These are phyloP conservation scores for Coemansia sp. DNA, from an alignment of 192 early-diverging fungal species.

Conservation along the genomic window DNA sequence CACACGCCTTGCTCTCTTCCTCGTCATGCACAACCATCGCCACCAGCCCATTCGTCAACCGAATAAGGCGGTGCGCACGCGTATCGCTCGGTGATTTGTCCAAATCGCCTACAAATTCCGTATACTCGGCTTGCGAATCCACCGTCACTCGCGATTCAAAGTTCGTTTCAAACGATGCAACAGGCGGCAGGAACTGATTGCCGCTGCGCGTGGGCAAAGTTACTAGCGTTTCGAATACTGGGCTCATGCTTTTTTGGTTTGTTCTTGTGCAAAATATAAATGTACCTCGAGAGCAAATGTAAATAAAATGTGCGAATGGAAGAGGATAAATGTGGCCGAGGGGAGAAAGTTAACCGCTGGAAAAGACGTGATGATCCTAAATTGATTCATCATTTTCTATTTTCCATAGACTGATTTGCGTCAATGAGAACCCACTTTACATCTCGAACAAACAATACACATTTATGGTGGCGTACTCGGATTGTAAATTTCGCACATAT, in stretches of 20 bases:
- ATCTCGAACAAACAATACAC: no score
- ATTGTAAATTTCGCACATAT: background rate
- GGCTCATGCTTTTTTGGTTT: constrained; percentile 23
- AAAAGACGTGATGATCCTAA: no score
- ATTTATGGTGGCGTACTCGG: no score
- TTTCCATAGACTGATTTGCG: no score
- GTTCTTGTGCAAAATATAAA: background rate
- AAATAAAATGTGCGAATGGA: background rate
- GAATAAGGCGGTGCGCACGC: constrained; percentile 62
- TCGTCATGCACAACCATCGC: constrained; percentile 62
- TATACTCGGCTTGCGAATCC: constrained; percentile 16
- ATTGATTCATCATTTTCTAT: no score
- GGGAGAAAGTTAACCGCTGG: background rate
- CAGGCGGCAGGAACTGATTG: constrained; percentile 33
- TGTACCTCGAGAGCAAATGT: no score
- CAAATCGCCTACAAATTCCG: constrained; percentile 40
- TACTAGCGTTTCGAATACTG: constrained; percentile 33
- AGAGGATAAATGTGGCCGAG: background rate
- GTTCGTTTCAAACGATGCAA: constrained; percentile 24
- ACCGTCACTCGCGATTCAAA: constrained; percentile 30
- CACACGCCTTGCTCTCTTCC: constrained; percentile 65
- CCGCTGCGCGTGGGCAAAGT: constrained; percentile 25
- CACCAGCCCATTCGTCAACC: constrained; percentile 61
- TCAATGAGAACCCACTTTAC: no score
- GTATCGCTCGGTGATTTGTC: constrained; percentile 64